Base-by-base conservation (phyloP, 163 green algal species). In the Chlamydomonas reinhardtii region DNA sequence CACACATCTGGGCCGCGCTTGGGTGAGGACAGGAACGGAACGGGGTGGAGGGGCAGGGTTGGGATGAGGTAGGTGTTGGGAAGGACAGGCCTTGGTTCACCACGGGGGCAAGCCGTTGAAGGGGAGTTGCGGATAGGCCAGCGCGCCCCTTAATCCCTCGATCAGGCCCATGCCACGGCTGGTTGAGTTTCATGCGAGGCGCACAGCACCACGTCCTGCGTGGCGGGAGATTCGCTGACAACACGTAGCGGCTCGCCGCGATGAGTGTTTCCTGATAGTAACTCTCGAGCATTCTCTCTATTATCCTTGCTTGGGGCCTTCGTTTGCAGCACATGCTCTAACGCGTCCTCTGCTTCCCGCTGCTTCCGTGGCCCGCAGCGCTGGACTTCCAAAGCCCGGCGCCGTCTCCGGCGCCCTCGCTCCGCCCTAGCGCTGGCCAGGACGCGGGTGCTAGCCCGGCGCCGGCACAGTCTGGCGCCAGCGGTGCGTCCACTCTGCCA, bases 211-310 rank as follows among this genome's bases (percentile, higher is more conserved):
- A 31, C 64, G 20, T 22, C 0, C 9, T 32, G 20, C 17, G n/a
- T 35, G 70, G 8, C 59, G 74, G 37, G 74, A 68, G 74, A 82
- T 82, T 82, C 74, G 74, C 74, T 82, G 74, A 82, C 74, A 82
- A 82, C 59, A 82, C 59, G 22, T 25, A 59, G 56, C 54, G 59
- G 59, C 34, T 37, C 27, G 73, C 73, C 48, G 73, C 34, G 16
- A 80, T 80, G 73, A 77, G 76, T 83, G 76, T 83, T 83, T 37
- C 74, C 76, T 65, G 76, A 83, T 83, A 83, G 76, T 83, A 83
- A 20, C 76, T 73, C 76, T 74, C 29, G 34, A 0, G 54, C 74
- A 82, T 43, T 15, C 66, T 48, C 1, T 75, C 17, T 9, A 20
- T 2, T 20, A 61, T 31, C 22, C 35, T 6, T 59, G 2, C 34